Conservation (phyloP, 371 early-diverging fungal genomes). For the Rozella allomycis region DNA sequence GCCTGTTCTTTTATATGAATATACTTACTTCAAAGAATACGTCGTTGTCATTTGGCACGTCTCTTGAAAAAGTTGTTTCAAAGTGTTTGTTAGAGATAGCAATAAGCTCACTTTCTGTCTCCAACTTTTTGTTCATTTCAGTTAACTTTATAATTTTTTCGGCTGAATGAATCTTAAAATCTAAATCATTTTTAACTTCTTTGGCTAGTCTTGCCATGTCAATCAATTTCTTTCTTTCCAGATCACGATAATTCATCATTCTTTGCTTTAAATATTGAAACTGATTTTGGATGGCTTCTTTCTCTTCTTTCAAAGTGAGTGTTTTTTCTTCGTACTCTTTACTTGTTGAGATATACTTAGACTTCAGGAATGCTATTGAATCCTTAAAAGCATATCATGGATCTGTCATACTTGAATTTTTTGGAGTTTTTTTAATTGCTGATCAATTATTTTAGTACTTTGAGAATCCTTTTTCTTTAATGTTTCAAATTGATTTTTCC, state of each 20-base stretch:
- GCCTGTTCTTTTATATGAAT: no score
- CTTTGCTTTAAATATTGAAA: conserved; percentile 23
- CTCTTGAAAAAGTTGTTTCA: background rate
- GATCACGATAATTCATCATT: conserved; percentile 22
- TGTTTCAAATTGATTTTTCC: conserved; percentile 29
- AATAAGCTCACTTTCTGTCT: conserved; percentile 17
- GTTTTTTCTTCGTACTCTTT: conserved; percentile 18
- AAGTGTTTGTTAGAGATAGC: background rate
- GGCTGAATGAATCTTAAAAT: conserved; percentile 17
- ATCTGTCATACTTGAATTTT: conserved; percentile 12
- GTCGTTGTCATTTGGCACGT: no score
- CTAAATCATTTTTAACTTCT: conserved; percentile 13
- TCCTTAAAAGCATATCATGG: conserved; percentile 7
- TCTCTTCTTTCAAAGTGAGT: conserved; percentile 13
- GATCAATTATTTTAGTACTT: conserved; percentile 26
- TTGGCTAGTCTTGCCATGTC: conserved; percentile 17
- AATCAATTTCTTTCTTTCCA: conserved; percentile 16
- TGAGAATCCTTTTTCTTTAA: conserved; percentile 23
- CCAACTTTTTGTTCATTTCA: conserved; percentile 32
- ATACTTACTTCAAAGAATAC: no score
- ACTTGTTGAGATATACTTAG: conserved; percentile 10
- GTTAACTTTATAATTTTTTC: conserved; percentile 27
- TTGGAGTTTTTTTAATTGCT: conserved; percentile 14
- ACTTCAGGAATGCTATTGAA: conserved; percentile 19
- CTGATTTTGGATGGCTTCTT: conserved; percentile 20